Conservation (phyloP, 2,329 filamentous ascomycete genomes). For the Colletotrichum limetticola region DNA sequence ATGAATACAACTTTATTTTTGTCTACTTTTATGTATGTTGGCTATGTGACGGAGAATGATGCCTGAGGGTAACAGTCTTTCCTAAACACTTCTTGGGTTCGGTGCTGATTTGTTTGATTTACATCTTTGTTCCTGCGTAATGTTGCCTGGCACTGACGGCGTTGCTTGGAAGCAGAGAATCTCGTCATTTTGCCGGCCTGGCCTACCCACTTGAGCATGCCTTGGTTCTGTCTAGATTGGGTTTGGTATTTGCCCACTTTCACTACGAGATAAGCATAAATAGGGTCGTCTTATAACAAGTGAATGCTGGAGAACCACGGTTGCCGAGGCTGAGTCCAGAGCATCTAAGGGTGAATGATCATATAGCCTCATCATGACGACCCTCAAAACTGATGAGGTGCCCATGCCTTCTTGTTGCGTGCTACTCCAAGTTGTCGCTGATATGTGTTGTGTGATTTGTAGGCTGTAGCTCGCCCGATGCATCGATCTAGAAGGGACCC, state of each 20-base stretch:
- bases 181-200: no score
- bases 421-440: no score
- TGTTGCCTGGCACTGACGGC: no score
- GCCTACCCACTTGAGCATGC: background rate
- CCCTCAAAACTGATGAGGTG: no score
- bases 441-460: no score
- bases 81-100: background rate
- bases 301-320: background rate
- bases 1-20: background rate
- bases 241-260: background rate
- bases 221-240: background rate
- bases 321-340: background rate
- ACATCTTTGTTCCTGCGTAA: no score
- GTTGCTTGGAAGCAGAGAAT: no score
- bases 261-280: background rate
- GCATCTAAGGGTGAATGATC: background rate
- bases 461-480: no score
- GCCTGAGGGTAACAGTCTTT: background rate
- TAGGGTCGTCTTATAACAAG: background rate
- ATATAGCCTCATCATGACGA: background rate
- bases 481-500: no score
- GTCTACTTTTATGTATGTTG: background rate
- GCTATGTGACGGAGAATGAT: background rate
- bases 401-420: no score
- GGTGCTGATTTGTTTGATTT: background rate